phyloP scores from a whole-genome alignment of 2,329 filamentous ascomycete genomes.

The Paraphoma chrysanthemicola region DNA sequence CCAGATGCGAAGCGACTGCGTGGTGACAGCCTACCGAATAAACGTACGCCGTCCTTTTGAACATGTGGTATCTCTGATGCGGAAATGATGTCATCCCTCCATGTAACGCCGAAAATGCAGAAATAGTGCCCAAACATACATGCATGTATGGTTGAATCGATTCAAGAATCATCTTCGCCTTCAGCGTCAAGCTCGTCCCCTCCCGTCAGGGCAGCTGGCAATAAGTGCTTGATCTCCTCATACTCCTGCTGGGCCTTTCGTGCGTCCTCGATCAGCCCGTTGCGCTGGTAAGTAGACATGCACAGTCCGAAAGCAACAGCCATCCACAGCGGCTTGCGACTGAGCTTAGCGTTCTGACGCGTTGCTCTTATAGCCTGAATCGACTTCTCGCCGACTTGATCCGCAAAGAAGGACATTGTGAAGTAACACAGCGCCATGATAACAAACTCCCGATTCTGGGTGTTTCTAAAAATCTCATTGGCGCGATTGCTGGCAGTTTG shows the following conservation, averaged over 20 bases:
- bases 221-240: conserved; percentile 24
- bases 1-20: no score
- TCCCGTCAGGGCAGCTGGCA: conserved; percentile 33
- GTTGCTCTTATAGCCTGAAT: conserved; percentile 54
- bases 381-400: conserved; percentile 72
- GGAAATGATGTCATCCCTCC: not conserved
- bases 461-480: conserved; percentile 71
- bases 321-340: conserved; percentile 33
- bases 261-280: conserved; percentile 38
- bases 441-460: conserved; percentile 80
- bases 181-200: conserved; percentile 27
- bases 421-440: conserved; percentile 85
- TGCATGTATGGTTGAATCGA: no score
- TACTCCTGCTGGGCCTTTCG: conserved; percentile 23
- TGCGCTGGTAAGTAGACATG: conserved; percentile 34
- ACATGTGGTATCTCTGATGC: conserved; percentile 5
- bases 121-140: no score
- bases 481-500: conserved; percentile 61
- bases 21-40: not conserved
- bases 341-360: conserved; percentile 31
- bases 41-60: conserved; percentile 1
- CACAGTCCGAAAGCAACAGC: conserved; percentile 42
- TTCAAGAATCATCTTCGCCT: conserved; percentile 24
- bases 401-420: conserved; percentile 81
- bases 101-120: conserved; percentile 11